Evolutionary conservation across 1,139 yeast species (phyloP).

Genomic region (Pichia sp.): DNA sequence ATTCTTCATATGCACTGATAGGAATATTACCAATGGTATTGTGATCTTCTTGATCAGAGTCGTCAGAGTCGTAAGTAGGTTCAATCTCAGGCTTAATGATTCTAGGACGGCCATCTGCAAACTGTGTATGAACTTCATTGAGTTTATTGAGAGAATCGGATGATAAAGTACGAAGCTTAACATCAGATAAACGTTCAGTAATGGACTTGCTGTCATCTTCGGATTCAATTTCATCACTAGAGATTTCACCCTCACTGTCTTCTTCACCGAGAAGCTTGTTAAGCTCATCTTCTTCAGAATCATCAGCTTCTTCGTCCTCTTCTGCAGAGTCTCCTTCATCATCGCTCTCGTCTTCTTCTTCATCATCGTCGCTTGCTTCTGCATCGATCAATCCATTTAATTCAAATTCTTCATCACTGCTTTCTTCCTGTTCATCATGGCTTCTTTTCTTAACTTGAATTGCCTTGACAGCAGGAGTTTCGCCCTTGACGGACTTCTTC

Average conservation of each 20-base stretch:
- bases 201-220: slow-evolving; percentile 46
- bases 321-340: slow-evolving; percentile 29
- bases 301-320: slow-evolving; percentile 30
- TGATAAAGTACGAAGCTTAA: slow-evolving; percentile 44
- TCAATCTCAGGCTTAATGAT: slow-evolving; percentile 81
- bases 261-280: slow-evolving; percentile 39
- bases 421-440: slow-evolving; percentile 14
- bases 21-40: slow-evolving; percentile 95
- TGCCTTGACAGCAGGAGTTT: background rate
- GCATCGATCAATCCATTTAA: slow-evolving; percentile 34
- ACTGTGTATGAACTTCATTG: slow-evolving; percentile 39
- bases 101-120: slow-evolving; percentile 77
- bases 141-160: slow-evolving; percentile 30
- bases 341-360: slow-evolving; percentile 29
- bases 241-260: slow-evolving; percentile 13
- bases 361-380: slow-evolving; percentile 24
- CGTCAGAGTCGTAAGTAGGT: slow-evolving; percentile 91
- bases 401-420: slow-evolving; percentile 16
- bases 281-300: slow-evolving; percentile 54
- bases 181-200: slow-evolving; percentile 48
- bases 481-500: background rate
- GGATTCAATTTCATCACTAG: slow-evolving; percentile 31
- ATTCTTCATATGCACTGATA: slow-evolving; percentile 86
- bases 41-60: slow-evolving; percentile 74
- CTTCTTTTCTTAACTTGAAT: slow-evolving; percentile 10